Evolutionary conservation across 2,329 filamentous ascomycete species (phyloP).

Genomic region (Coniochaeta hoffmannii): DNA sequence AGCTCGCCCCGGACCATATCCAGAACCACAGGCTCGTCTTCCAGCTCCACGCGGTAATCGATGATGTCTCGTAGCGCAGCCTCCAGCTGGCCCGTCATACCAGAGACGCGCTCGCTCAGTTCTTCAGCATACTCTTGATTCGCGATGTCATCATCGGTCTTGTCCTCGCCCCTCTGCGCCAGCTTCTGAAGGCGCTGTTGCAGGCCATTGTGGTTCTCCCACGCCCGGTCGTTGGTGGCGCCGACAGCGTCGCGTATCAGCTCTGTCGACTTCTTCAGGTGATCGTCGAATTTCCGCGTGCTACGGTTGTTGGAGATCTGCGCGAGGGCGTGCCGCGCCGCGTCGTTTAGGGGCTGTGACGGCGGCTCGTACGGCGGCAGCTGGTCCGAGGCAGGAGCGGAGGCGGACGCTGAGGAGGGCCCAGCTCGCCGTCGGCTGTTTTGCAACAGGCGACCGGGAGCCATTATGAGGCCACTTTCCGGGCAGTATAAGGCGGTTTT

Average conservation of each 20-base stretch:
- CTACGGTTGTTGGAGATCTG: conserved; percentile 34
- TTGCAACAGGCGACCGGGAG: conserved; percentile 9
- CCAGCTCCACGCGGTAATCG: conserved; percentile 39
- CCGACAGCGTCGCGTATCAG: conserved; percentile 37
- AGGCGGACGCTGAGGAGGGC: conserved; percentile 2
- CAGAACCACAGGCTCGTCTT: conserved; percentile 38
- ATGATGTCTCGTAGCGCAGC: conserved; percentile 38
- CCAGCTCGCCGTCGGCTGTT: conserved; percentile 7
- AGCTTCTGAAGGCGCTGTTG: conserved; percentile 25
- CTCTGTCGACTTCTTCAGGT: conserved; percentile 35
- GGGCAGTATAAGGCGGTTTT: background rate
- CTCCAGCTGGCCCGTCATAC: conserved; percentile 23
- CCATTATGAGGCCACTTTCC: background rate
- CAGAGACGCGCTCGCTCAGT: background rate
- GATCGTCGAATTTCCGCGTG: conserved; percentile 33
- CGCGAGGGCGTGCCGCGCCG: conserved; percentile 29
- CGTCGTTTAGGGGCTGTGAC: conserved; percentile 33
- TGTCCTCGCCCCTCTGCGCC: conserved; percentile 7
- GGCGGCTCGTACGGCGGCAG: conserved; percentile 46
- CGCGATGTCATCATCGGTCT: conserved; percentile 9
- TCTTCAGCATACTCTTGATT: conserved; percentile 29
- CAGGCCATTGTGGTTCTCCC: conserved; percentile 26
- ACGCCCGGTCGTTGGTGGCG: conserved; percentile 40
- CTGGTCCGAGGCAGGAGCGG: conserved; percentile 14
- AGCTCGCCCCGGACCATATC: conserved; percentile 24